Percentiles rank a stretch among this genome's conserved stretches.
Evolutionary conservation across 805 yeast species (phyloP).

Genomic region (Candida sonorensis): DNA sequence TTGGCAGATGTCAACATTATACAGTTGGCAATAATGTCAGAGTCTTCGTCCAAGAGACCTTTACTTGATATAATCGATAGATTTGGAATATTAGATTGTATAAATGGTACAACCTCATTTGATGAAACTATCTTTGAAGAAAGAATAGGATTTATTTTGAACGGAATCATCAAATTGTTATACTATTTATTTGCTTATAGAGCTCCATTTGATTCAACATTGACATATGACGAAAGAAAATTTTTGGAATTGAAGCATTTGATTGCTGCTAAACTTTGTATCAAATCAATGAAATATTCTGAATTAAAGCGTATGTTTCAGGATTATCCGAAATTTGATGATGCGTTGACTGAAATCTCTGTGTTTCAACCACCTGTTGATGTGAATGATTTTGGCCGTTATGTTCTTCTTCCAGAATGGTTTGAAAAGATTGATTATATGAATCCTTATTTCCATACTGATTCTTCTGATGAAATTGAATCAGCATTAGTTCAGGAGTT

Average conservation of each 20-base stretch:
- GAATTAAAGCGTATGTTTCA: slow-evolving; percentile 29
- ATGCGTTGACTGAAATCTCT: slow-evolving; percentile 49
- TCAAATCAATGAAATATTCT: slow-evolving; percentile 49
- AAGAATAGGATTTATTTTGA: slow-evolving; percentile 35
- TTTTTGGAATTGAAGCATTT: slow-evolving; percentile 27
- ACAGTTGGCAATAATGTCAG: slow-evolving; percentile 36
- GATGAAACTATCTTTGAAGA: slow-evolving; percentile 40
- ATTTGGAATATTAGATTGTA: slow-evolving; percentile 42
- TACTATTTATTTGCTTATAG: slow-evolving; percentile 36
- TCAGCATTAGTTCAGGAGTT: slow-evolving; percentile 38
- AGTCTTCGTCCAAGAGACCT: slow-evolving; percentile 28
- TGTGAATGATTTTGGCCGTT: slow-evolving; percentile 59
- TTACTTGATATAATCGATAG: slow-evolving; percentile 40
- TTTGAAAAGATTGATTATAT: slow-evolving; percentile 53
- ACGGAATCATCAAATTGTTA: slow-evolving; percentile 35
- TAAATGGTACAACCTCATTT: slow-evolving; percentile 12
- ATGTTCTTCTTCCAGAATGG: slow-evolving; percentile 43
- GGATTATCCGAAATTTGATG: slow-evolving; percentile 37
- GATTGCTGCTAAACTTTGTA: slow-evolving; percentile 44
- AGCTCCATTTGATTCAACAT: slow-evolving; percentile 18
- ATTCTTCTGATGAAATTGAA: slow-evolving; percentile 46
- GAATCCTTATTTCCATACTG: slow-evolving; percentile 37
- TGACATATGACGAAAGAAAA: slow-evolving; percentile 10
- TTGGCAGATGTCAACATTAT: slow-evolving; percentile 39
- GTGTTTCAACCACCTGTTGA: slow-evolving; percentile 61